Conservation (phyloP, 2,329 filamentous ascomycete genomes). For the Fusarium longipes region DNA sequence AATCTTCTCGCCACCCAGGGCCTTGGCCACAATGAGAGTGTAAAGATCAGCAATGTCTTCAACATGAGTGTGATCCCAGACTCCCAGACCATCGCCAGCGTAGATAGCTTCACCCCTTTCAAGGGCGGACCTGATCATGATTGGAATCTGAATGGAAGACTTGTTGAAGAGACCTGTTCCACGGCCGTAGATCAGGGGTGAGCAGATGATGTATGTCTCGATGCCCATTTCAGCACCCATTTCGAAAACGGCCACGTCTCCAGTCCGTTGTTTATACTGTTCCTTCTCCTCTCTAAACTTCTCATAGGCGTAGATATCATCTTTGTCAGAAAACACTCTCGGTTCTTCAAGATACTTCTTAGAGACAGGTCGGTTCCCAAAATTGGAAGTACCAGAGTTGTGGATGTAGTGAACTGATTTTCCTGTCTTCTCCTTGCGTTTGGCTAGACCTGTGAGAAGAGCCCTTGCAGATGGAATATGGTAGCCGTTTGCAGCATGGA, state of each 20-base stretch:
- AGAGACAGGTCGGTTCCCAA: conserved; percentile 2
- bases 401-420: conserved; percentile 4
- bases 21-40: not conserved
- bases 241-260: conserved; percentile 7
- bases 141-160: conserved; percentile 11
- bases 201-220: conserved; percentile 8
- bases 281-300: not conserved
- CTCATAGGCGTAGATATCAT: conserved; percentile 11
- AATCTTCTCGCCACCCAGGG: not conserved
- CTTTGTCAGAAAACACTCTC: not conserved
- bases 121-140: not conserved
- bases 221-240: not conserved
- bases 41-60: conserved; percentile 7
- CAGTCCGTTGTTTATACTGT: conserved; percentile 8
- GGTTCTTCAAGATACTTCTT: not conserved
- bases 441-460: not conserved
- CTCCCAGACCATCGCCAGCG: not conserved
- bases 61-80: conserved; percentile 11
- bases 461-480: not conserved
- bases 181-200: conserved; percentile 6
- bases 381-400: conserved; percentile 16
- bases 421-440: not conserved
- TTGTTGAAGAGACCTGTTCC: conserved; percentile 16
- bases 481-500: conserved; percentile 14
- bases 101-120: not conserved